Percentiles rank a stretch among this genome's conserved stretches.
phyloP scores from a whole-genome alignment of 176 grass and related monocot genomes.

The Pontederia crassipes region DNA sequence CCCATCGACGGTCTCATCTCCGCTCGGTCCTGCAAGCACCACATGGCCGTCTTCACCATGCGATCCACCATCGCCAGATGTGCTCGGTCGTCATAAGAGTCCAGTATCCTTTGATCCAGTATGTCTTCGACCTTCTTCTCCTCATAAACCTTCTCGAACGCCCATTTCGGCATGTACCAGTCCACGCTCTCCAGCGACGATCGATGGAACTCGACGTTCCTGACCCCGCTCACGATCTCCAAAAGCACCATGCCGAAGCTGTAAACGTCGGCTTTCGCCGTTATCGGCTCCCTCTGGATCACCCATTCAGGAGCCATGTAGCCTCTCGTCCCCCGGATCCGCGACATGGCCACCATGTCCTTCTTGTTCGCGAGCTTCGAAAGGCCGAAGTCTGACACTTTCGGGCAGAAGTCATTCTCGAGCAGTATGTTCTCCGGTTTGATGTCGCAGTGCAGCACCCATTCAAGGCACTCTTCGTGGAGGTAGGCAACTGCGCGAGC shows the following conservation, averaged over 20 bases:
- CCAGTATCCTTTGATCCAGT: conserved; percentile 48
- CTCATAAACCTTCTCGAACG: conserved; percentile 77
- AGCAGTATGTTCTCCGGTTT: conserved; percentile 49
- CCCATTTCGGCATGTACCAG: conserved; percentile 84
- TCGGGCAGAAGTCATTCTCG: conserved; percentile 78
- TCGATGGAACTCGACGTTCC: conserved; percentile 67
- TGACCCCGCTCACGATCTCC: conserved; percentile 66
- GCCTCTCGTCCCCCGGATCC: conserved; percentile 68
- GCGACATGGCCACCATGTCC: conserved; percentile 85
- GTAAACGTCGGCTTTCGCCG: conserved; percentile 88
- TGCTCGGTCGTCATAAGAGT: conserved; percentile 28
- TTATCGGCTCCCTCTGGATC: conserved; percentile 87
- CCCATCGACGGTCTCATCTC: conserved; percentile 84
- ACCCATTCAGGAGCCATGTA: conserved; percentile 98
- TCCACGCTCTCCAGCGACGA: conserved; percentile 74
- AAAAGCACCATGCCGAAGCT: conserved; percentile 95
- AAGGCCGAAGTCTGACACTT: conserved; percentile 76
- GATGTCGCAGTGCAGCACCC: conserved; percentile 65
- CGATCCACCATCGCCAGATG: conserved; percentile 50
- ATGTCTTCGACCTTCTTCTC: conserved; percentile 76
- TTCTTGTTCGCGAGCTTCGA: conserved; percentile 86
- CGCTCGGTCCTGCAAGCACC: conserved; percentile 92
- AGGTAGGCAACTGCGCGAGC: conserved; percentile 84
- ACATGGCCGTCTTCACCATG: conserved; percentile 95
- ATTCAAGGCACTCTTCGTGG: conserved; percentile 93